Evolutionary conservation across 2,329 filamentous ascomycete genomes (phyloP).

Genomic region (Talaromyces amestolkiae): DNA sequence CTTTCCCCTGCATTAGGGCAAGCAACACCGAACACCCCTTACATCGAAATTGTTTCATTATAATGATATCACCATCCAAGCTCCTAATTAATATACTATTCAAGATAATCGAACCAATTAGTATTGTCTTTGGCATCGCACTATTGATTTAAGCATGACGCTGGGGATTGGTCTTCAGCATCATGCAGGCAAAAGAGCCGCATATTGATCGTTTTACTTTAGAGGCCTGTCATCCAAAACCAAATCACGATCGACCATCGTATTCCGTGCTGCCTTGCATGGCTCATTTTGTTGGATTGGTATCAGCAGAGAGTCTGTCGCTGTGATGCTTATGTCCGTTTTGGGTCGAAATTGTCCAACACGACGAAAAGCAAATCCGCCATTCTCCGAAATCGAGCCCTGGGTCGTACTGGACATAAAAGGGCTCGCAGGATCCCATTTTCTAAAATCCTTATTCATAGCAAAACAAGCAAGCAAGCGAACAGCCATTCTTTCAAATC

Average conservation of each 20-base stretch:
- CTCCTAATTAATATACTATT: not conserved
- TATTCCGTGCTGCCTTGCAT: not conserved
- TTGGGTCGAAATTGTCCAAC: not conserved
- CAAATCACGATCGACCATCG: conserved; percentile 6
- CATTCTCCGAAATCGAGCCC: not conserved
- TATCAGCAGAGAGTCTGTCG: not conserved
- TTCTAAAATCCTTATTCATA: not conserved
- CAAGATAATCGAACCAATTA: not conserved
- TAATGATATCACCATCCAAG: conserved; percentile 4
- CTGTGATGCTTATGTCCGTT: not conserved
- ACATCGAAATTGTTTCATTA: not conserved
- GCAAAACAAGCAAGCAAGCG: not conserved
- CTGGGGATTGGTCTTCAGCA: not conserved
- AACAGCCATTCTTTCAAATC: conserved; percentile 12
- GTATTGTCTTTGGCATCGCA: not conserved
- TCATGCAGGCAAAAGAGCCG: not conserved
- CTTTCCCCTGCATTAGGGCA: conserved; percentile 8
- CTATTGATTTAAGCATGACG: not conserved
- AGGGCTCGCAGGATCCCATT: conserved; percentile 7
- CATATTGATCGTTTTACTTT: not conserved
- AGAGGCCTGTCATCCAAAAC: not conserved
- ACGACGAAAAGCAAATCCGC: not conserved
- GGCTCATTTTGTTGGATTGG: not conserved
- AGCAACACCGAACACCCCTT: not conserved
- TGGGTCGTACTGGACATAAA: conserved; percentile 12